Conservation (phyloP, 2,329 filamentous ascomycete species). For the Xenoacremonium recifei region DNA sequence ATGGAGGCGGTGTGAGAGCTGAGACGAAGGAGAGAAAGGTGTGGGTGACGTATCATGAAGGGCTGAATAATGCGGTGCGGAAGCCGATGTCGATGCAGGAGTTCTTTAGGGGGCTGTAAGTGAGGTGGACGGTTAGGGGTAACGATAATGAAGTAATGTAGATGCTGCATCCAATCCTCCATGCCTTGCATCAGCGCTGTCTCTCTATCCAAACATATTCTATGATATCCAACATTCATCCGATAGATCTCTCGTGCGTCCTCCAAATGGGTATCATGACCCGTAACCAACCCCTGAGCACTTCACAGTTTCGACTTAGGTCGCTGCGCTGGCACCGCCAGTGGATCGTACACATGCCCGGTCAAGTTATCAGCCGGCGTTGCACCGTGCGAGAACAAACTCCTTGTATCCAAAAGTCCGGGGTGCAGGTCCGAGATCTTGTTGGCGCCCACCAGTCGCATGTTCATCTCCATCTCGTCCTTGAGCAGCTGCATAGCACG, state of each 20-base stretch:
- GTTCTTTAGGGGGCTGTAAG: conserved; percentile 65
- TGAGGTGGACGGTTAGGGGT: background rate
- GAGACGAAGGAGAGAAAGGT: conserved; percentile 59
- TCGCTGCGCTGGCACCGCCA: conserved; percentile 51
- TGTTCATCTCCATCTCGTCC: conserved; percentile 99
- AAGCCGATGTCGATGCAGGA: conserved; percentile 83
- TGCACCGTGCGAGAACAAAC: conserved; percentile 55
- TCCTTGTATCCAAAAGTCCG: conserved; percentile 74
- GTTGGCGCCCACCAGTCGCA: conserved; percentile 84
- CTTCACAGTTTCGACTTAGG: conserved; percentile 18
- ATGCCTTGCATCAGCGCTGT: too few species aligned
- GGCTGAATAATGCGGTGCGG: conserved; percentile 86
- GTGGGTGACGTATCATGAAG: conserved; percentile 89
- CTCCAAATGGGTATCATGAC: too few species aligned
- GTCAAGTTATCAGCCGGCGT: conserved; percentile 50
- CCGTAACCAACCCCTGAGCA: background rate
- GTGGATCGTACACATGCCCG: conserved; percentile 50
- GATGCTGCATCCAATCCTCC: too few species aligned
- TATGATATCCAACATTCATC: too few species aligned
- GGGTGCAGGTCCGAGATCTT: conserved; percentile 76
- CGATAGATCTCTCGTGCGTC: too few species aligned
- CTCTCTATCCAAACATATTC: too few species aligned
- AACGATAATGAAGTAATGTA: too few species aligned
- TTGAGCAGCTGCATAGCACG: conserved; percentile 88
- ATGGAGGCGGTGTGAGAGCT: conserved; percentile 39